Percentiles rank a stretch among this genome's conserved stretches.
Evolutionary conservation across 495 filamentous ascomycete genomes (phyloP).

Genomic region (Annulohypoxylon moriforme): DNA sequence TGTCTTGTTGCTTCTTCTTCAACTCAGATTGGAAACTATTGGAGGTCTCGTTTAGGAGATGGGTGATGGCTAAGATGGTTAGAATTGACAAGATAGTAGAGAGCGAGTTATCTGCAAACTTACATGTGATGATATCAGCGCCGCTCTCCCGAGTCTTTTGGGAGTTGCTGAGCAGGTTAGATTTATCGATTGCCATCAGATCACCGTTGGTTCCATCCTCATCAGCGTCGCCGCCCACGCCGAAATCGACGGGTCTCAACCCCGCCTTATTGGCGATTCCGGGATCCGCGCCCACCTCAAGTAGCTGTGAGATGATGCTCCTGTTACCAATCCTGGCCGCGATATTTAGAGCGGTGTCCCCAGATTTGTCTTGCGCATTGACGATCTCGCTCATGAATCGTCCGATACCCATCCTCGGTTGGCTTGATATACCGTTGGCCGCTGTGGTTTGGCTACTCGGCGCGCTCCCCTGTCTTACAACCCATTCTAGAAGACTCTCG

Average conservation of each 20-base stretch:
- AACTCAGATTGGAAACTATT: constrained; percentile 79
- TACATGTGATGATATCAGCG: constrained; percentile 76
- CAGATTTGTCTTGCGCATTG: constrained; percentile 89
- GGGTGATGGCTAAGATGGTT: constrained; percentile 68
- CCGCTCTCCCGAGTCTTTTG: constrained; percentile 68
- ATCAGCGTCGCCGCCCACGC: constrained; percentile 72
- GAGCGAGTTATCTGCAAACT: constrained; percentile 47
- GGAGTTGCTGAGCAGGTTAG: constrained; percentile 49
- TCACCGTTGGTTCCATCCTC: constrained; percentile 60
- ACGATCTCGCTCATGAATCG: constrained; percentile 97
- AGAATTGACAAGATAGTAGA: constrained; percentile 5
- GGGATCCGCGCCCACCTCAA: constrained; percentile 93
- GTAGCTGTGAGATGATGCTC: constrained; percentile 89
- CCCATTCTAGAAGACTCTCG: constrained; percentile 90
- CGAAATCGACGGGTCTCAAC: constrained; percentile 88
- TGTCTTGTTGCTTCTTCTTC: constrained; percentile 80
- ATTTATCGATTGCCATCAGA: constrained; percentile 36
- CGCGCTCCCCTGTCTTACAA: constrained; percentile 82
- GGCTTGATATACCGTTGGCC: constrained; percentile 44
- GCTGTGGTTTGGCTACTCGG: constrained; percentile 65
- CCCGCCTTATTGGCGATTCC: constrained; percentile 89
- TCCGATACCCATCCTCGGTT: constrained; percentile 80
- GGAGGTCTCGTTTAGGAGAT: constrained; percentile 78
- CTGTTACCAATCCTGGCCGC: constrained; percentile 90
- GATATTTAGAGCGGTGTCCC: constrained; percentile 94